Conservation (phyloP, 2,329 filamentous ascomycete genomes). For the Fusarium kyushuense region DNA sequence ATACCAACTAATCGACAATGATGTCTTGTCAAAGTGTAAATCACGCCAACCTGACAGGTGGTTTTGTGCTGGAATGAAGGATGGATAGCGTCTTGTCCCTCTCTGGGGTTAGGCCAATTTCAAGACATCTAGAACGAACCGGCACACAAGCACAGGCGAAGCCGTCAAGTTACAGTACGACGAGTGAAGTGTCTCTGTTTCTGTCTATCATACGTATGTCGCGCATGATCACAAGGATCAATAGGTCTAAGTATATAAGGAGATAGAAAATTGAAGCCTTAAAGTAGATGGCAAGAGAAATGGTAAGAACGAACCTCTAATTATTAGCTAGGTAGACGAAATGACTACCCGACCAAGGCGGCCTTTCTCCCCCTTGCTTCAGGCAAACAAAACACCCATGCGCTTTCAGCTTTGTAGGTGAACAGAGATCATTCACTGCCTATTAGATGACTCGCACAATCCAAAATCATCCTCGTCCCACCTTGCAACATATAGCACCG, state of each 20-base stretch:
- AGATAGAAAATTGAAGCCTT: background rate
- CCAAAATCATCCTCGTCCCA: background rate
- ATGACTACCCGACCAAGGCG: conserved; percentile 3
- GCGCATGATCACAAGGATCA: background rate
- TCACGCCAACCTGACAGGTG: conserved; percentile 30
- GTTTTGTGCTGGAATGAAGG: conserved; percentile 31
- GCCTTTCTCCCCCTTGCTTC: background rate
- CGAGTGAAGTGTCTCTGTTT: background rate
- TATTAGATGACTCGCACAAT: conserved; percentile 8
- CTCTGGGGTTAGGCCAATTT: conserved; percentile 15
- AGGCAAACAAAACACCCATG: background rate
- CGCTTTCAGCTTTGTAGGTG: background rate
- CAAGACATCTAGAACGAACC: conserved; percentile 12
- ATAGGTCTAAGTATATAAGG: background rate
- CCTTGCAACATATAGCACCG: background rate
- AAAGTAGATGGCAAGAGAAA: conserved; percentile 9
- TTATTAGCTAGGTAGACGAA: conserved; percentile 20
- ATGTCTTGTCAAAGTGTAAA: conserved; percentile 20
- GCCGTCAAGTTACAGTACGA: background rate
- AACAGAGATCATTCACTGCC: background rate
- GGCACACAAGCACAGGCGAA: conserved; percentile 18
- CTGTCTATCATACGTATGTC: background rate
- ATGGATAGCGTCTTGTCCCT: conserved; percentile 16
- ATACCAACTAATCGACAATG: conserved; percentile 23
- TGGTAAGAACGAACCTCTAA: too few relatives aligned